Percentiles rank a stretch among this genome's conserved stretches.
Conservation (phyloP, 2,329 filamentous ascomycete species). For the Talaromyces pinophilus region DNA sequence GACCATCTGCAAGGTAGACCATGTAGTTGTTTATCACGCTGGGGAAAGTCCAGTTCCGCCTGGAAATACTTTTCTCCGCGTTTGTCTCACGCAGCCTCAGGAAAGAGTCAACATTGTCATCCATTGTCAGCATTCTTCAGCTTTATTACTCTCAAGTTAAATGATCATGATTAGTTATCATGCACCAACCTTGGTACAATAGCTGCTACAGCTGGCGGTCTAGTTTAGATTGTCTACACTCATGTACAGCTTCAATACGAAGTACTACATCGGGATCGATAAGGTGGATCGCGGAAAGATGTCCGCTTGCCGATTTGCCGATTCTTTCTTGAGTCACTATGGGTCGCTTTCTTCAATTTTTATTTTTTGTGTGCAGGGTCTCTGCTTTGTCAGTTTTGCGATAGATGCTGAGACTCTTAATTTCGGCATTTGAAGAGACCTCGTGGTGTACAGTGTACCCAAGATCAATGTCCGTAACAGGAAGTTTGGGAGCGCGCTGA, state of each 20-base stretch:
- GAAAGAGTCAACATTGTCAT: neutral
- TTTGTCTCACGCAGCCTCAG: neutral
- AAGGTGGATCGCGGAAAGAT: slow-evolving; percentile 7
- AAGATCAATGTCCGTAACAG: neutral
- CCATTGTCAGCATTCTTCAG: neutral
- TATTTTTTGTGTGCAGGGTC: neutral
- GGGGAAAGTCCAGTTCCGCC: neutral
- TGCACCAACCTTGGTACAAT: neutral
- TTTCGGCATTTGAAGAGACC: neutral
- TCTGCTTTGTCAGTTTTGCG: neutral
- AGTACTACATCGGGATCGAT: neutral
- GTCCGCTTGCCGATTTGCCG: slow-evolving; percentile 15
- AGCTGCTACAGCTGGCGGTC: no score
- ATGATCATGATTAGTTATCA: neutral
- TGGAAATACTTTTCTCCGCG: neutral
- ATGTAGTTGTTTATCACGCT: neutral
- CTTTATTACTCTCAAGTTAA: neutral
- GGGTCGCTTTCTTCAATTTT: neutral
- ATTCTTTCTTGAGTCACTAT: slow-evolving; percentile 1
- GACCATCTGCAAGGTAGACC: neutral
- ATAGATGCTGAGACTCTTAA: neutral
- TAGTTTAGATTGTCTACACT: neutral
- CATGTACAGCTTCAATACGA: neutral
- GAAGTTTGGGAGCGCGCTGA: neutral
- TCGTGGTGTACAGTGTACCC: neutral